These are phyloP conservation scores for Musa balbisiana DNA, from an alignment of 202 grass and related monocot genomes.

Conservation along the genomic window DNA sequence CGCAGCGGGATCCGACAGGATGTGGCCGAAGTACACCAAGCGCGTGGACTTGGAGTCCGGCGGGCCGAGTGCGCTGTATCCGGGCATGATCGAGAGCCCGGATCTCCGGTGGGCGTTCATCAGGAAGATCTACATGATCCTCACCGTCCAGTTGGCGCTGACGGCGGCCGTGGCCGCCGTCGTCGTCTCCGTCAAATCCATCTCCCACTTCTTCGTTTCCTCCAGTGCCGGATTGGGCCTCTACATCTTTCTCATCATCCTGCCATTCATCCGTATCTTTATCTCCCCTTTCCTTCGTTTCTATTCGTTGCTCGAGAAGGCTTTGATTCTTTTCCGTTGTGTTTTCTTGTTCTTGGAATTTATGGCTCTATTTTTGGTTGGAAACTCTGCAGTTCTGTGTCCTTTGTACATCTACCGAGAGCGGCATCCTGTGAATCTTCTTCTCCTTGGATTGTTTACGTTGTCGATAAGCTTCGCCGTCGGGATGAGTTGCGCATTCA, in stretches of 20 bases:
- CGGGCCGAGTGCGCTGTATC: constrained; percentile 45
- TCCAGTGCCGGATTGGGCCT: constrained; percentile 40
- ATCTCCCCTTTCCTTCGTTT: not conserved
- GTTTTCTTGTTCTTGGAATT: not conserved
- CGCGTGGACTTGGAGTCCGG: constrained; percentile 59
- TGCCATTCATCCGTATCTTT: constrained; percentile 50
- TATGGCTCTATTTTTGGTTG: not conserved
- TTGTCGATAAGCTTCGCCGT: constrained; percentile 69
- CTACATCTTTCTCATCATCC: constrained; percentile 57
- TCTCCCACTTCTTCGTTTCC: constrained; percentile 71
- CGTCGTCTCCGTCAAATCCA: constrained; percentile 49
- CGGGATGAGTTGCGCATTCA: constrained; percentile 85
- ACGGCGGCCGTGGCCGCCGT: constrained; percentile 54
- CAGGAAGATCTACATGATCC: constrained; percentile 85
- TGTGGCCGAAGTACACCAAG: constrained; percentile 26
- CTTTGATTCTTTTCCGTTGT: not conserved
- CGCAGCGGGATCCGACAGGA: not conserved
- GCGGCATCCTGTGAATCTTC: constrained; percentile 71
- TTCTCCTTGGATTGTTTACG: constrained; percentile 70
- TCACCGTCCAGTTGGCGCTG: constrained; percentile 59
- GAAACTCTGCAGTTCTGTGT: constrained; percentile 48
- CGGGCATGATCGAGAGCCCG: constrained; percentile 74
- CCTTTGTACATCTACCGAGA: constrained; percentile 69
- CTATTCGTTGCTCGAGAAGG: too few species aligned
- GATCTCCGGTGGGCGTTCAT: constrained; percentile 83